Conservation (phyloP, 345 rosid species). For the Aquilaria malaccensis region DNA sequence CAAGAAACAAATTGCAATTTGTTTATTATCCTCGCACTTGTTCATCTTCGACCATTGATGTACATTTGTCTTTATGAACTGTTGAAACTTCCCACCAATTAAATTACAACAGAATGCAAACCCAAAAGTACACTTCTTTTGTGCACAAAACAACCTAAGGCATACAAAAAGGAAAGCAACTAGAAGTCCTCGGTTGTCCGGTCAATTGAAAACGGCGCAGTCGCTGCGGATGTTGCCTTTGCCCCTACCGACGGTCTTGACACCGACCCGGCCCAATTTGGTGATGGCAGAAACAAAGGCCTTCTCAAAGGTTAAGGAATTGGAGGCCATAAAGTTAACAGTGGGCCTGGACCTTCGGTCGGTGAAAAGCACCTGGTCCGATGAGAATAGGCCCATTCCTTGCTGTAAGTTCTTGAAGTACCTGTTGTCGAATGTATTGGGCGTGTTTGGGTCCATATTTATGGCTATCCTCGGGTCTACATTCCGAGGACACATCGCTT, state of each 20-base stretch:
- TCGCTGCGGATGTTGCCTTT: slow-evolving; percentile 64
- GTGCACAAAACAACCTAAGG: too few relatives aligned
- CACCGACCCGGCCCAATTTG: slow-evolving; percentile 69
- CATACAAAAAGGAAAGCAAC: too few relatives aligned
- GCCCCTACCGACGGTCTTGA: slow-evolving; percentile 49
- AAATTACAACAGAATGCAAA: too few relatives aligned
- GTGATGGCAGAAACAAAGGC: slow-evolving; percentile 65
- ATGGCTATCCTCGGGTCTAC: slow-evolving; percentile 74
- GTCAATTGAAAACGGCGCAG: slow-evolving; percentile 43
- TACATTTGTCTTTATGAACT: too few relatives aligned
- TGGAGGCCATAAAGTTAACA: slow-evolving; percentile 56
- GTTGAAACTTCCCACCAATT: too few relatives aligned
- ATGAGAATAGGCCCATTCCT: slow-evolving; percentile 72
- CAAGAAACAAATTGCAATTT: too few relatives aligned
- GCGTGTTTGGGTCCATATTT: slow-evolving; percentile 70
- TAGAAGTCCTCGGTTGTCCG: too few relatives aligned
- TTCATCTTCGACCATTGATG: too few relatives aligned
- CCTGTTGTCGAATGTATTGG: slow-evolving; percentile 51
- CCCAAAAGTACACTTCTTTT: too few relatives aligned
- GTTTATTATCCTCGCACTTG: too few relatives aligned
- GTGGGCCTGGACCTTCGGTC: slow-evolving; percentile 51
- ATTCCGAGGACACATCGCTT: slow-evolving; percentile 51
- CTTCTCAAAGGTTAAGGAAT: slow-evolving; percentile 26
- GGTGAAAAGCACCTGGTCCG: slow-evolving; percentile 64
- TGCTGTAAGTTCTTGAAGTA: slow-evolving; percentile 64